phyloP scores from a whole-genome alignment of 129 eudicot genomes.

The Oenanthe sinensis region DNA sequence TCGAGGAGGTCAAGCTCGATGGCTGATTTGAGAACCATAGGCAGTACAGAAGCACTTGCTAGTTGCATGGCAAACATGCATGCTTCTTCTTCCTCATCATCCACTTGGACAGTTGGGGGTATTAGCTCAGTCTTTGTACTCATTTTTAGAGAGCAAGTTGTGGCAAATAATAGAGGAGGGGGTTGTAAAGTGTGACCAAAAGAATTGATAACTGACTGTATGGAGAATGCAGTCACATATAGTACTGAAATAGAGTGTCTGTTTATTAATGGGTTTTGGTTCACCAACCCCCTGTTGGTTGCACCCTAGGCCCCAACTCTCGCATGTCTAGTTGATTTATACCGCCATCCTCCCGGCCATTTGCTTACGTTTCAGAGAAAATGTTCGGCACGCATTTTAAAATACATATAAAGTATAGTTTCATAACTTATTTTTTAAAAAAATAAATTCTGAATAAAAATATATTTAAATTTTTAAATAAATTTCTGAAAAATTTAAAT shows the following conservation, averaged over 20 bases:
- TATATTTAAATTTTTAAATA: too few relatives aligned
- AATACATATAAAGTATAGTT: too few relatives aligned
- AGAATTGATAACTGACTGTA: background rate
- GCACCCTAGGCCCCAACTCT: background rate
- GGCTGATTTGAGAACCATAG: conserved; percentile 77
- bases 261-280: background rate
- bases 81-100: conserved; percentile 33
- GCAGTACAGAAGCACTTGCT: conserved; percentile 66
- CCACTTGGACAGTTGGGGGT: background rate
- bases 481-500: too few relatives aligned
- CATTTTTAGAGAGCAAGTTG: background rate
- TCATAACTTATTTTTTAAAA: too few relatives aligned
- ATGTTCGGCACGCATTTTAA: too few relatives aligned
- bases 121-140: background rate
- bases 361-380: too few relatives aligned
- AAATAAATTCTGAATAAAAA: too few relatives aligned
- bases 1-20: conserved; percentile 73
- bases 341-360: too few relatives aligned
- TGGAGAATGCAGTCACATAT: background rate
- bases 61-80: conserved; percentile 68
- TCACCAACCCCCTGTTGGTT: background rate
- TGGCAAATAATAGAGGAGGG: too few relatives aligned
- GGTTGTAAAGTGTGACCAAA: background rate
- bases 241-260: background rate
- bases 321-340: too few relatives aligned